Base-by-base conservation (phyloP, 2,329 filamentous ascomycete species). In the Pseudomassariella vexata region DNA sequence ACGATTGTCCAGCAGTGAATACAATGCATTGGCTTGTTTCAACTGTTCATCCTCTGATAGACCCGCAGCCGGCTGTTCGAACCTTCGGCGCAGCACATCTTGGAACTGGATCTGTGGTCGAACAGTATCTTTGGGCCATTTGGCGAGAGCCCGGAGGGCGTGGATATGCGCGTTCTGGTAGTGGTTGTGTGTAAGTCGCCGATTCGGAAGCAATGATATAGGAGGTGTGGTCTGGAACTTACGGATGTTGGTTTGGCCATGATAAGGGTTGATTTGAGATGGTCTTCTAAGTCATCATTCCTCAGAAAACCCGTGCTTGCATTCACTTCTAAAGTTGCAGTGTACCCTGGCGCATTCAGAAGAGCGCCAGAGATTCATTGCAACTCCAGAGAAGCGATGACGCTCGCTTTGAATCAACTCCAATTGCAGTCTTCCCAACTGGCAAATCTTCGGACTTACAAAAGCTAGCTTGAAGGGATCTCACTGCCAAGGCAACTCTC, bases 101-200 rank as follows among this genome's bases (percentile, higher is more conserved):
- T 73, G 73, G 43, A 83, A 67, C 52, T 81, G 76, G 50, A 71
- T 65, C 36, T 78, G 68, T 6, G 78, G 78, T 1, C 79, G 75
- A 26, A 83, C 65, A 36, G 63, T 61, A 48, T 82, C 78, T 46
- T 72, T 70, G 27, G 79, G 79, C 79, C 79, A 84, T 41, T 66
- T 65, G 36, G 67, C 60, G 34, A 77, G 60, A 18, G 66, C 65
- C 33, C 65, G 63, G 26, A 67, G 59, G 56, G 72, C 63, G 43
- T 68, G 66, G 44, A 58, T 60, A 39, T 62, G 60, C 22, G 58
- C 60, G 47, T 59, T 52, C 68, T 73, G 40, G 5, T 21, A 20
- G 24, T 20, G 32, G 19, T 16, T 17, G 30, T 41, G 37, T 39
- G 32, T 34, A 19, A 25, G 30, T 30, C 16, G 11, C n/a, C n/a